Evolutionary conservation across 2,329 filamentous ascomycete genomes (phyloP).

Genomic region (Pseudocercospora ulei): DNA sequence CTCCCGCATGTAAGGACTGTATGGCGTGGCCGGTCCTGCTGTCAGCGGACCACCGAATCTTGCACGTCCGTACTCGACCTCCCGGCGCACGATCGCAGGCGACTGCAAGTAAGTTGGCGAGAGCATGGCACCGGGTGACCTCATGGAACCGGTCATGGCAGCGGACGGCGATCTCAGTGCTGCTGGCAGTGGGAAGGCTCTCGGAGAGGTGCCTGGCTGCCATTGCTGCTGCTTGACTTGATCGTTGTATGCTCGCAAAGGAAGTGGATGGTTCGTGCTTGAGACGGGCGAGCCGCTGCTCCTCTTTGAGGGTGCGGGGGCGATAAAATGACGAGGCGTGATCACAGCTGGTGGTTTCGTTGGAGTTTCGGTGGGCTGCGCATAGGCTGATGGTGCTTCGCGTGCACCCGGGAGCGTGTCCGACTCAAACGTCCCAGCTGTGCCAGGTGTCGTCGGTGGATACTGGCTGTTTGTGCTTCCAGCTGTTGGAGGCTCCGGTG

Average conservation of each 20-base stretch:
- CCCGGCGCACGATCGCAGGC: constrained; percentile 36
- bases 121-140: neutral
- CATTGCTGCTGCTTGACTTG: constrained; percentile 4
- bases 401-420: constrained; percentile 25
- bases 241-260: constrained; percentile 12
- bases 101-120: constrained; percentile 26
- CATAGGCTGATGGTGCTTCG: constrained; percentile 25
- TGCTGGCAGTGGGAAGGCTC: constrained; percentile 4
- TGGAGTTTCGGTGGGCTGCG: neutral
- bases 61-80: constrained; percentile 2
- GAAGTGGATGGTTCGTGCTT: constrained; percentile 1
- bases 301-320: neutral
- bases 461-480: constrained; percentile 28
- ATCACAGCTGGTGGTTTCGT: neutral
- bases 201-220: neutral
- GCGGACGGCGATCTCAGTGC: neutral
- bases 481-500: constrained; percentile 44
- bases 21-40: constrained; percentile 33
- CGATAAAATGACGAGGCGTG: neutral
- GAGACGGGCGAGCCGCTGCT: neutral
- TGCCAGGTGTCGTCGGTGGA: constrained; percentile 31
- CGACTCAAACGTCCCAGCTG: constrained; percentile 21
- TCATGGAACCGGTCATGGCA: constrained; percentile 1
- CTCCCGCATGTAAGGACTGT: constrained; percentile 70
- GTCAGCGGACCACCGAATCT: neutral